These are phyloP conservation scores for Acanthamoeba royreba DNA, from an alignment of 208 protist genomes.

Conservation along the genomic window DNA sequence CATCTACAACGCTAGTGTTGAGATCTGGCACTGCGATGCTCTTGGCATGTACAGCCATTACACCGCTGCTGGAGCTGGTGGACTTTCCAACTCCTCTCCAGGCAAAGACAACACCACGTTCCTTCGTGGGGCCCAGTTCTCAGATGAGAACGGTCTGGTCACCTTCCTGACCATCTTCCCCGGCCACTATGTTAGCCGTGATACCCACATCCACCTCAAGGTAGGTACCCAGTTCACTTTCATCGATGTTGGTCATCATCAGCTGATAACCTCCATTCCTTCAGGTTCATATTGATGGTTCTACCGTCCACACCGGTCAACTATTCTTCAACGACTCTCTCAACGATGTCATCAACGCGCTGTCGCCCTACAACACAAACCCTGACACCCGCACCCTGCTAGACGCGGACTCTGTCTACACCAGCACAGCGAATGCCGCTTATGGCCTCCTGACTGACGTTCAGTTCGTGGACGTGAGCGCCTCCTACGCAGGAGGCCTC, in stretches of 20 bases:
- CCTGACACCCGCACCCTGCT: background rate
- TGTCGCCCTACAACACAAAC: background rate
- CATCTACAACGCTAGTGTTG: background rate
- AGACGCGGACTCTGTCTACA: background rate
- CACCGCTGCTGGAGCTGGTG: background rate
- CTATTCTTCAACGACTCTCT: background rate
- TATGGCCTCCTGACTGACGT: background rate
- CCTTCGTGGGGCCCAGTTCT: background rate
- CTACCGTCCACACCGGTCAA: background rate
- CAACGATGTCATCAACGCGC: background rate
- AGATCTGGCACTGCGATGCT: background rate
- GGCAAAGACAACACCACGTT: background rate
- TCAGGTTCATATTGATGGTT: background rate
- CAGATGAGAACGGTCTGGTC: background rate
- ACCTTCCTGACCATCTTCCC: background rate
- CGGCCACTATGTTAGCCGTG: background rate
- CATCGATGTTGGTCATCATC: background rate
- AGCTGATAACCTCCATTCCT: background rate
- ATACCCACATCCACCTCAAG: background rate
- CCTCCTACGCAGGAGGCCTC: background rate
- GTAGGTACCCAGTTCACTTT: no score
- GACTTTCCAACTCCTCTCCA: background rate
- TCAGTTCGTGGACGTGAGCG: background rate
- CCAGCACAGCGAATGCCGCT: background rate
- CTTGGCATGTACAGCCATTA: background rate